Evolutionary conservation across 352 stramenopile genomes (phyloP).

Genomic region (Globisporangium ultimum): DNA sequence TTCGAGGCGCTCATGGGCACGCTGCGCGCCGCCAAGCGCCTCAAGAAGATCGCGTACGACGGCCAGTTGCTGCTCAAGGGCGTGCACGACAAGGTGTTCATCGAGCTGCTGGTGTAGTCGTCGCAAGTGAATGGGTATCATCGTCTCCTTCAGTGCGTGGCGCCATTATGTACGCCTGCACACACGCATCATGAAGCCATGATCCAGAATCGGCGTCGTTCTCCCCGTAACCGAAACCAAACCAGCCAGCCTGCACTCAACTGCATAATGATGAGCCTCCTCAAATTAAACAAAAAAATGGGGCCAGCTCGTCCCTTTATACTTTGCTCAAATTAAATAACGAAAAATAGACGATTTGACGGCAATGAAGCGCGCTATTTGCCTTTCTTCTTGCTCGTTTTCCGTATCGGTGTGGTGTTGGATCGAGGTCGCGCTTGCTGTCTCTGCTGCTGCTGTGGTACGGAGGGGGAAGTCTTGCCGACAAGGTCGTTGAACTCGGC

Average conservation of each 20-base stretch:
- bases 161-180: no score
- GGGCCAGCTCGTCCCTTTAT: no score
- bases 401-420: not conserved
- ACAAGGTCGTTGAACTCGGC: constrained; percentile 59
- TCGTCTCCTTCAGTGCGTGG: no score
- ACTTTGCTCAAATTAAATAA: constrained; percentile 7
- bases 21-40: constrained; percentile 70
- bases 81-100: constrained; percentile 74
- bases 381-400: not conserved
- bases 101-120: constrained; percentile 49
- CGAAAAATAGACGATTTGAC: constrained; percentile 4
- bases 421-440: not conserved
- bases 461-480: constrained; percentile 1
- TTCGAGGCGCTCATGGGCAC: constrained; percentile 84
- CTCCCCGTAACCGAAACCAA: not conserved
- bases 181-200: no score
- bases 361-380: not conserved
- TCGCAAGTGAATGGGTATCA: not conserved
- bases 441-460: not conserved
- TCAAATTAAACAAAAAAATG: no score
- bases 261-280: no score
- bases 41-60: constrained; percentile 76
- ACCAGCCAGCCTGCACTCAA: not conserved
- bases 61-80: constrained; percentile 84
- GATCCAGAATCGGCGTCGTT: no score